Base-by-base conservation (phyloP, 2,329 filamentous ascomycete genomes). In the Fusarium sp. region DNA sequence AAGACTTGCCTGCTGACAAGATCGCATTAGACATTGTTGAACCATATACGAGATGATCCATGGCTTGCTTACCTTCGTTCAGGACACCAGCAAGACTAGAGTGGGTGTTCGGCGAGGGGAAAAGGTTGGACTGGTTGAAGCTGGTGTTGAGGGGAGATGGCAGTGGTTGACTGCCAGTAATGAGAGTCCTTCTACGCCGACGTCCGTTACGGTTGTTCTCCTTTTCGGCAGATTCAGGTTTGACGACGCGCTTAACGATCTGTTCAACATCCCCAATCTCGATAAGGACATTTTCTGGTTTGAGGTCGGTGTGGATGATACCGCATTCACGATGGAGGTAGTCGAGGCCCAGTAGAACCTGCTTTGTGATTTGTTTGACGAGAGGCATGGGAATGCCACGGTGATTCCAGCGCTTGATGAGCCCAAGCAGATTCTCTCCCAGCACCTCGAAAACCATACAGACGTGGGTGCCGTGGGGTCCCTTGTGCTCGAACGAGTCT, bases 391-490 rank as follows among this genome's bases (percentile, higher is more conserved):
- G 96, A 66, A 99, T 98, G 55, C 96, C 96, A 69, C 96, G 90
- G 83, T 98, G 96, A 82, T 98, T 98, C 95, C 96, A 98, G 79
- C 94, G 92, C 90, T 98, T 98, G 87, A 99, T 98, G 81, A 99
- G 85, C 32, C 96, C 96, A 60, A 98, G 86, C 73, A 98, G 84
- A 81, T 98, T 98, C 88, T 98, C 95, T 61, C 96, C 96, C 64
- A 99, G 85, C 8, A 99, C 96, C 83, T 99, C 96, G 79, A 99
- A 99, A 13, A 99, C 96, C 96, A 99, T 98, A 86, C 96, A 99
- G 67, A 98, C 95, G 81, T 99, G 96, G 58, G 94, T 93, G 54
- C 96, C 96, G 80, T 99, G 97, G 48, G 96, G 96, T 15, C 96
- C 96, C 83, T 97, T 97, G 85, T 98, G 96, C 82, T 98, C 96